Base-by-base conservation (phyloP, 192 early-diverging fungal genomes). In the Chytriomyces sp. region DNA sequence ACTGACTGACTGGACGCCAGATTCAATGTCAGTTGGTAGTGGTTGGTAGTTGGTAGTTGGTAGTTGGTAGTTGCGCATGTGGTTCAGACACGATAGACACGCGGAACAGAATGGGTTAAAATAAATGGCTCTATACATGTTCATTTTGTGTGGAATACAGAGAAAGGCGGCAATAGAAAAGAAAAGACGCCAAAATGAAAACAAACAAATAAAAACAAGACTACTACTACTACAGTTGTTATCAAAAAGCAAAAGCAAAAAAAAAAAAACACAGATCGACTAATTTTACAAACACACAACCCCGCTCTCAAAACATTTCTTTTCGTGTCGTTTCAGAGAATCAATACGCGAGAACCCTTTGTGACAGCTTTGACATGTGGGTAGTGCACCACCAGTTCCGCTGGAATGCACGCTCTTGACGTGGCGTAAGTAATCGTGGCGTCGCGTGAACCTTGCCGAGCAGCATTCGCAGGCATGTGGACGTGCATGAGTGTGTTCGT, bases 351-450 rank as follows among this genome's bases (percentile, higher is more conserved):
- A 66, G 50, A 75, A 75, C 10, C 10, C 46, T 26, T 75, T 75
- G 10, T 48, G 20, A 50, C 73, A 75, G 7, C 20, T 13, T 45
- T 45, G 16, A 44, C 73, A 75, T 8, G 66, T 64, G 44, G 57
- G 49, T 4, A 35, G 35, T 35, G 35, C 35, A 18, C 20, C 53
- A 13, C 23, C 26, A 8, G n/a, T 59, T 1, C 35, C 61, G 10
- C 8, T 24, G 0, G 6, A 9, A 45, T 76, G 74, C 26, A 76
- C 63, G 9, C 63, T 57, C 28, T 50, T 50, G 63, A 67, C 28
- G 23, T 76, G 74, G 9, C 74, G 62, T 48, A 76, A 50, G 8
- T 50, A 67, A 24, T 76, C 74, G 49, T 76, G 74, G 7, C 64
- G 45, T 13, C 74, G 61, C 26, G 74, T 66, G 49, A 76, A 76